Base-by-base conservation (phyloP, 2,329 filamentous ascomycete genomes). In the Clarireedia hainanense region DNA sequence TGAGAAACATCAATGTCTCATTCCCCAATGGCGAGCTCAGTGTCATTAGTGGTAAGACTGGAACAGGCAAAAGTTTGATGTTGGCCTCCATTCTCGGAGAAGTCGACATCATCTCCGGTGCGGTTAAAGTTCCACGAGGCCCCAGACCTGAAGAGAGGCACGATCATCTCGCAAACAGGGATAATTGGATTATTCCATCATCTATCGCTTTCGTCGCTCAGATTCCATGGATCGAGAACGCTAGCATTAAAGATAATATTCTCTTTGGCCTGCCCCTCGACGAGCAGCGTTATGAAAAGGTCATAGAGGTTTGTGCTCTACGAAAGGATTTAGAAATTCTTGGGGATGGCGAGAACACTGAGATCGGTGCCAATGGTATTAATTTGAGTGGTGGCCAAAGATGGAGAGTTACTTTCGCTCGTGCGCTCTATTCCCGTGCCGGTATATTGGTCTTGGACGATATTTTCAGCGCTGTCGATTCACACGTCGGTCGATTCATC, bases 181-280 rank as follows among this genome's bases (percentile, higher is more conserved):
- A 70, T 3, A 75, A 88, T 61, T 91, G 88, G 88, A 83, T 87
- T 46, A 77, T 90, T 15, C 78, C 84, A 6, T 78, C 79, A 2
- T 80, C 85, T 1, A 78, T 91, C 48, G 88, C 88, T 0, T 92
- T 85, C 63, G 86, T 91, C 36, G 81, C 85, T 1, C 63, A 91
- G 66, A 89, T 87, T 6, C 88, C 89, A 0, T 94, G 88, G 89
- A 88, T 94, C 49, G 88, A 92, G 66, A 92, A 91, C 63, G 86
- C 85, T 0, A 87, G 83, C 5, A 84, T 95, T 59, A 83, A 80
- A 55, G 84, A 90, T 46, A 95, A 94, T 63, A 86, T 94, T 50
- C 69, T 89, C 0, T 94, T 92, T 59, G 88, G 88, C 0, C 73
- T 91, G 2, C 88, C 88, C 0, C 80, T 78, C 30, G 80, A 90